Percentiles rank a stretch among this genome's conserved stretches.
These are phyloP conservation scores for Rubroboletus satanas DNA, from an alignment of 768 basidiomycete genomes.

Conservation along the genomic window DNA sequence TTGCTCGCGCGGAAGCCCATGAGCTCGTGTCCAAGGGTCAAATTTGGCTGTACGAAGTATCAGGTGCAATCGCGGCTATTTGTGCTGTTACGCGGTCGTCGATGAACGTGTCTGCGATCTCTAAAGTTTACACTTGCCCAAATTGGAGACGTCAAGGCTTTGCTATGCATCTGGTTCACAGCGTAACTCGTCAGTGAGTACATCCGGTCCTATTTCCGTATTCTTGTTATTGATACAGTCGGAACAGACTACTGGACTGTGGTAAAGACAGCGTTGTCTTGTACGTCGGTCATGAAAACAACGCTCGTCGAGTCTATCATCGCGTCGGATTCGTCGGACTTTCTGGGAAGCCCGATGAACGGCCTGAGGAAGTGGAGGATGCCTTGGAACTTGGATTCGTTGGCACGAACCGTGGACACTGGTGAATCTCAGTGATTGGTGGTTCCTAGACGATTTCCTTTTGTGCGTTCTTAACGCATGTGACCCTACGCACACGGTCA, in stretches of 20 bases:
- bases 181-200: conserved; percentile 42
- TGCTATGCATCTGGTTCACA: conserved; percentile 49
- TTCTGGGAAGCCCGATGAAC: conserved; percentile 31
- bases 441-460: not conserved
- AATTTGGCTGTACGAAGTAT: conserved; percentile 49
- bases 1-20: conserved; percentile 41
- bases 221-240: not conserved
- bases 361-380: conserved; percentile 41
- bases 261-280: conserved; percentile 49
- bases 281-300: conserved; percentile 52
- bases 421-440: conserved; percentile 32
- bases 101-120: conserved; percentile 47
- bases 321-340: conserved; percentile 52
- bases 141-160: conserved; percentile 44
- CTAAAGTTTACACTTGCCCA: conserved; percentile 53
- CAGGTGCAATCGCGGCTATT: conserved; percentile 42
- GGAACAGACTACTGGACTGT: conserved; percentile 36
- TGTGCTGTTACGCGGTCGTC: conserved; percentile 57
- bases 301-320: conserved; percentile 48
- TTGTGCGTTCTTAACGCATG: not conserved
- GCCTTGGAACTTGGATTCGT: conserved; percentile 53
- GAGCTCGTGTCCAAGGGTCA: conserved; percentile 47
- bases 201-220: not conserved
- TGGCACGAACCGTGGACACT: conserved; percentile 47
- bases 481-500: not conserved